These are phyloP conservation scores for Asterionellopsis glacialis DNA, from an alignment of 108 stramenopile genomes.

Conservation along the genomic window DNA sequence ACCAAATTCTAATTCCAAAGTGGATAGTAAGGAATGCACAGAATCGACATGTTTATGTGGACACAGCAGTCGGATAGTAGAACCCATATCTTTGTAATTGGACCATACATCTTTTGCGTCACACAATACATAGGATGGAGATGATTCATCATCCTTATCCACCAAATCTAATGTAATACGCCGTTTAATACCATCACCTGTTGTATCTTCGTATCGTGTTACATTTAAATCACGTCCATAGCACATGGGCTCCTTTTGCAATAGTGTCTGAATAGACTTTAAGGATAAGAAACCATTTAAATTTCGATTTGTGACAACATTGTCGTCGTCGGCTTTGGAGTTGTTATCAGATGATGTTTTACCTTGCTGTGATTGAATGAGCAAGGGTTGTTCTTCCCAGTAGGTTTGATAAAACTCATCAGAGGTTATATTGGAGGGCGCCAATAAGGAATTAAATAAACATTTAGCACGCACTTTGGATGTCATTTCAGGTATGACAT, in stretches of 20 bases:
- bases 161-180: constrained; percentile 67
- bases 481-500: constrained; percentile 31
- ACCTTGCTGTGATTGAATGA: constrained; percentile 24
- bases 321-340: too few relatives aligned
- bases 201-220: constrained; percentile 73
- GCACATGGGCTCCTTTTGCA: constrained; percentile 45
- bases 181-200: constrained; percentile 67
- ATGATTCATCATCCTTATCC: constrained; percentile 25
- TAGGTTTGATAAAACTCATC: constrained; percentile 71
- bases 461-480: constrained; percentile 52
- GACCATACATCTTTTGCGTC: constrained; percentile 74
- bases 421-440: constrained; percentile 37
- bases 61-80: constrained; percentile 89
- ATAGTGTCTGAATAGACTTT: constrained; percentile 44
- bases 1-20: constrained; percentile 88
- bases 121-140: constrained; percentile 58
- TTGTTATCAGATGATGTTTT: constrained; percentile 13
- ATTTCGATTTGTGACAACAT: constrained; percentile 12
- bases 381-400: constrained; percentile 85
- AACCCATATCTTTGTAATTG: constrained; percentile 68
- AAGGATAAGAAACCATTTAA: constrained; percentile 61
- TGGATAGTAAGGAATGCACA: constrained; percentile 75
- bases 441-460: constrained; percentile 59
- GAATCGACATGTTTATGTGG: constrained; percentile 86
- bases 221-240: constrained; percentile 93